These are phyloP conservation scores for Aspergillus funiculosus DNA, from an alignment of 495 filamentous ascomycete genomes.

Conservation along the genomic window DNA sequence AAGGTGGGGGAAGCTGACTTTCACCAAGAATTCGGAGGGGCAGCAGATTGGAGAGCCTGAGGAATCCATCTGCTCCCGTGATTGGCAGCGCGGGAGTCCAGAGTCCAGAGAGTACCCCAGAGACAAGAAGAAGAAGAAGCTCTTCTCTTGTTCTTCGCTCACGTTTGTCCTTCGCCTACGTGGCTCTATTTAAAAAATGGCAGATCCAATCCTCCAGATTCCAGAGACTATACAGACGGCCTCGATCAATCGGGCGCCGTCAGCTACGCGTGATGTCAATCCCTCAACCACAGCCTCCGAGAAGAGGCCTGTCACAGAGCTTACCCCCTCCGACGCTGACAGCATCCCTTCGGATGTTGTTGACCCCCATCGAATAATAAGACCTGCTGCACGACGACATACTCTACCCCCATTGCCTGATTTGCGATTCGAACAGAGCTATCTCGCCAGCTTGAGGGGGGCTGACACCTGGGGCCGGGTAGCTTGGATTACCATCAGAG, in stretches of 20 bases:
- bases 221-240: slow-evolving; percentile 74
- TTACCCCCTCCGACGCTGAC: slow-evolving; percentile 43
- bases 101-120: not conserved
- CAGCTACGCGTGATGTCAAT: slow-evolving; percentile 69
- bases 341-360: slow-evolving; percentile 43
- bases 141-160: not conserved
- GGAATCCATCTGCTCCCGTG: slow-evolving; percentile 1
- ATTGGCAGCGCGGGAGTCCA: slow-evolving; percentile 1
- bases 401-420: slow-evolving; percentile 83
- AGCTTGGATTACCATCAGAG: slow-evolving; percentile 74
- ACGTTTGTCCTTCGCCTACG: no score
- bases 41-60: slow-evolving; percentile 22
- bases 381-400: slow-evolving; percentile 45
- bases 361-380: slow-evolving; percentile 49
- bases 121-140: not conserved
- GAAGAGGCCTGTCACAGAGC: slow-evolving; percentile 43
- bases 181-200: no score
- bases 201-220: slow-evolving; percentile 51
- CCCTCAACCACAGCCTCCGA: slow-evolving; percentile 65
- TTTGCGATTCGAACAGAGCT: slow-evolving; percentile 94
- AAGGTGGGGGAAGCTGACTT: slow-evolving; percentile 7
- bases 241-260: slow-evolving; percentile 63
- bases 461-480: slow-evolving; percentile 73
- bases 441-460: slow-evolving; percentile 73
- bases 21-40: slow-evolving; percentile 19